Base-by-base conservation (phyloP, 1,284 basidiomycete species). In the Ustilago cynodontis region DNA sequence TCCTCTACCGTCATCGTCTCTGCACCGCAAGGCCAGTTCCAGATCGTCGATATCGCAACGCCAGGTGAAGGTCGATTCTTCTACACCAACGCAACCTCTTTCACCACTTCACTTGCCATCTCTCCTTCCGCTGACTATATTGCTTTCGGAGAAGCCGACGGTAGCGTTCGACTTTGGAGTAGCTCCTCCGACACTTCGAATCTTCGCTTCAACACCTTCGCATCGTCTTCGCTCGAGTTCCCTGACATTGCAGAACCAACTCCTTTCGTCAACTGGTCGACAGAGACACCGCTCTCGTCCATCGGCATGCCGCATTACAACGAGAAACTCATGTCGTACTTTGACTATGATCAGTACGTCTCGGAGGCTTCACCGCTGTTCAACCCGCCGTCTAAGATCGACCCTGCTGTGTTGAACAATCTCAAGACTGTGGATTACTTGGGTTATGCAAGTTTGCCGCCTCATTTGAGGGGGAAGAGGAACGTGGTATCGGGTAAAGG, bases 221-320 rank as follows among this genome's bases (percentile, higher is more conserved):
- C 93, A 69, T 93, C 92, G 1, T 90, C 93, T 70, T 91, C 93
- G 14, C 88, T 93, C 41, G 93, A 95, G 80, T 93, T 93, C 91
- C 91, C 94, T 2, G 93, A 96, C 86, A 87, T 90, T 7, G 89
- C 91, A 0, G 91, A 92, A 41, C 86, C 91, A 1, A 91, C 92
- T 1, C 88, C 91, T 5, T 72, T 71, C 26, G 90, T 97, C 60
- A 87, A 90, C 13, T 98, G 95, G 95, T 90, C 89, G 3, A 91
- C 93, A 60, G 88, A 89, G 43, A 96, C 93, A 91, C 95, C 96
- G 0, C 88, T 99, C 59, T 98, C 94, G 83, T 88, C 89, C 51
- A 91, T 99, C 72, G 97, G 97, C 1, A 89, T 98, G 88, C 95
- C 96, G 6, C 90, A 93, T 86, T 98, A 98, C 86, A 89, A 91